These are phyloP conservation scores for Melampsora abietis-canadensis DNA, from an alignment of 1,284 basidiomycete genomes.

Conservation along the genomic window DNA sequence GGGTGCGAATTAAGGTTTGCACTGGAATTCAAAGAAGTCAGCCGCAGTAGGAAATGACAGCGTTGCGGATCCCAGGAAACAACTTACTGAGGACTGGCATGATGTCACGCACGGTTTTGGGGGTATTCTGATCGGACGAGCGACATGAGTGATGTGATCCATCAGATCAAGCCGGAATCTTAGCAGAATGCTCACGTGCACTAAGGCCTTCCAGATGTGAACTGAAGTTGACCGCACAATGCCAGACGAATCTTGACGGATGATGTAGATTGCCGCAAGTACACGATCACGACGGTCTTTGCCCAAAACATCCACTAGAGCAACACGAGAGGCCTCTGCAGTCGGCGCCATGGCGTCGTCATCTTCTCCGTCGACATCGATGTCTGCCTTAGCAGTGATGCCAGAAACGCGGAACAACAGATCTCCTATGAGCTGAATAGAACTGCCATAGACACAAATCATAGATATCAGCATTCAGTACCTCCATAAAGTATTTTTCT, in stretches of 20 bases:
- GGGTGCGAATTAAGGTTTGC: conserved; percentile 41
- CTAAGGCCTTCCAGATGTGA: conserved; percentile 97
- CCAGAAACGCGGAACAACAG: conserved; percentile 96
- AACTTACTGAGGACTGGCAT: conserved; percentile 75
- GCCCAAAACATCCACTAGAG: conserved; percentile 82
- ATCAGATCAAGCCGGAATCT: neutral
- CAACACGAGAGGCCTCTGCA: conserved; percentile 72
- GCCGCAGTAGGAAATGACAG: neutral
- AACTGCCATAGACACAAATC: conserved; percentile 52
- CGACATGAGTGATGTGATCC: neutral
- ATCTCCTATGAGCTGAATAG: conserved; percentile 92
- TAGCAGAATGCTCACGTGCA: conserved; percentile 58
- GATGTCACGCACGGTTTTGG: conserved; percentile 78
- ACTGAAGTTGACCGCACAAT: conserved; percentile 86
- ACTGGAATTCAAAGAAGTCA: conserved; percentile 18
- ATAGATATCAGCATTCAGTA: neutral
- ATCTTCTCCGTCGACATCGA: conserved; percentile 63
- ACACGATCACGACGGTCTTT: conserved; percentile 84
- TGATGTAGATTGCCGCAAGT: conserved; percentile 83
- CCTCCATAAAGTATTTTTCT: neutral
- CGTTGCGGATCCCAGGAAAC: neutral
- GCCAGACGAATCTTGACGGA: conserved; percentile 87
- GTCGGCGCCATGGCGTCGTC: conserved; percentile 62
- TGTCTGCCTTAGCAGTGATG: conserved; percentile 83
- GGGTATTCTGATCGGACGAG: conserved; percentile 32